Conservation (phyloP, 2,329 filamentous ascomycete genomes). For the Aspergillus neotritici region DNA sequence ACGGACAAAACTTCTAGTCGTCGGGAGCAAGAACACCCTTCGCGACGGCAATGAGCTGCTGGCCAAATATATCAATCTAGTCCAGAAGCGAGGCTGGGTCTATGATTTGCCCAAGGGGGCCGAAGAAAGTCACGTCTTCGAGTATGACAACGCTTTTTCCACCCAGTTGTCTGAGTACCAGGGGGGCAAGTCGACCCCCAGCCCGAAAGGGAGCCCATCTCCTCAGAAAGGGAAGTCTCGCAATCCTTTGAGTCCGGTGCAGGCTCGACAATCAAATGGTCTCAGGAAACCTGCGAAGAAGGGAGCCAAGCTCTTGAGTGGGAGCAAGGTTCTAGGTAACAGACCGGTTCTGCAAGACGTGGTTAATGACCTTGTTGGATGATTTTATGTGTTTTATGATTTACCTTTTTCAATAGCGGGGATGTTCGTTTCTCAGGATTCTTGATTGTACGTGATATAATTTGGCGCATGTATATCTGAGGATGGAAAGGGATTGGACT, state of each 20-base stretch:
- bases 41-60: slow-evolving; percentile 65
- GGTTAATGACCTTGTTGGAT: slow-evolving; percentile 57
- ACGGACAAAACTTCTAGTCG: slow-evolving; percentile 81
- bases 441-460: slow-evolving; percentile 3
- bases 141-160: slow-evolving; percentile 33
- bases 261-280: slow-evolving; percentile 26
- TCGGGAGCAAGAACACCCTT: slow-evolving; percentile 79
- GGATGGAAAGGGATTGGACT: background rate
- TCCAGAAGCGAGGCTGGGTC: slow-evolving; percentile 73
- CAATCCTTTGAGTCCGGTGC: slow-evolving; percentile 28
- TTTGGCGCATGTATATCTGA: background rate
- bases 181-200: slow-evolving; percentile 20
- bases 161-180: slow-evolving; percentile 15
- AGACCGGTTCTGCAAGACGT: slow-evolving; percentile 70
- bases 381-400: slow-evolving; percentile 3
- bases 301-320: slow-evolving; percentile 49
- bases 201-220: slow-evolving; percentile 28
- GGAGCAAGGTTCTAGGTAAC: slow-evolving; percentile 55
- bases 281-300: slow-evolving; percentile 54
- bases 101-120: slow-evolving; percentile 64
- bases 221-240: slow-evolving; percentile 19
- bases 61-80: slow-evolving; percentile 66
- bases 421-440: background rate
- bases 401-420: background rate
- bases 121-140: slow-evolving; percentile 63